These are phyloP conservation scores for Claviceps maximensis DNA, from an alignment of 2,329 filamentous ascomycete genomes.

Conservation along the genomic window DNA sequence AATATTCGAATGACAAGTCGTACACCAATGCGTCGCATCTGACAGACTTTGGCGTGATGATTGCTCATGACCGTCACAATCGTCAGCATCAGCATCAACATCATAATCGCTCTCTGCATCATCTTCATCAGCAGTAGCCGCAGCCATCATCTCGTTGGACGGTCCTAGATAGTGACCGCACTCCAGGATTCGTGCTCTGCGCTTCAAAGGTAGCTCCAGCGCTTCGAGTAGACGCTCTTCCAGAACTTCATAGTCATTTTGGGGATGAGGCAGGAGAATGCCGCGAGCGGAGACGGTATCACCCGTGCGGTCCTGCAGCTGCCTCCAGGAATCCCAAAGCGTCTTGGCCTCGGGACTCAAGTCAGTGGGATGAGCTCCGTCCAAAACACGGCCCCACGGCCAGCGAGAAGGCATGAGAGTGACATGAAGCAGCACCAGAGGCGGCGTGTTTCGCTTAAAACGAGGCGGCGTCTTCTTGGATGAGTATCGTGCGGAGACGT, in stretches of 20 bases:
- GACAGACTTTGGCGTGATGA: conserved; percentile 12
- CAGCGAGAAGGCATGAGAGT: conserved; percentile 60
- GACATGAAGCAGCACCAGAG: conserved; percentile 65
- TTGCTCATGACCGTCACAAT: conserved; percentile 9
- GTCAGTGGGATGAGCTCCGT: conserved; percentile 26
- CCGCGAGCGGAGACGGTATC: conserved; percentile 64
- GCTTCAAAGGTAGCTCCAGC: conserved; percentile 51
- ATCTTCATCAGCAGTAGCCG: conserved; percentile 15
- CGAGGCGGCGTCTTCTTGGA: conserved; percentile 45
- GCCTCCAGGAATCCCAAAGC: conserved; percentile 50
- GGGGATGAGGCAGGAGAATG: conserved; percentile 63
- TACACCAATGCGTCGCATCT: conserved; percentile 39
- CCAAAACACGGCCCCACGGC: conserved; percentile 46
- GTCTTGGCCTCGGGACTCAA: conserved; percentile 33
- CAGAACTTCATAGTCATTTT: conserved; percentile 66
- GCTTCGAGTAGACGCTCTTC: conserved; percentile 67
- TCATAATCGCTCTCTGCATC: conserved; percentile 36
- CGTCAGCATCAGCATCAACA: conserved; percentile 19
- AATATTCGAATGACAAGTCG: conserved; percentile 41
- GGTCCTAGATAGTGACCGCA: conserved; percentile 65
- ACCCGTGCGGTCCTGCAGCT: conserved; percentile 55
- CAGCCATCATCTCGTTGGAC: conserved; percentile 32
- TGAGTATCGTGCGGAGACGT: conserved; percentile 36
- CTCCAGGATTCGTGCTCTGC: conserved; percentile 55
- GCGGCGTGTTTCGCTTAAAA: conserved; percentile 44